Percentiles rank a stretch among this genome's conserved stretches.
phyloP scores from a whole-genome alignment of 805 yeast species.

The Metschnikowia sp. region DNA sequence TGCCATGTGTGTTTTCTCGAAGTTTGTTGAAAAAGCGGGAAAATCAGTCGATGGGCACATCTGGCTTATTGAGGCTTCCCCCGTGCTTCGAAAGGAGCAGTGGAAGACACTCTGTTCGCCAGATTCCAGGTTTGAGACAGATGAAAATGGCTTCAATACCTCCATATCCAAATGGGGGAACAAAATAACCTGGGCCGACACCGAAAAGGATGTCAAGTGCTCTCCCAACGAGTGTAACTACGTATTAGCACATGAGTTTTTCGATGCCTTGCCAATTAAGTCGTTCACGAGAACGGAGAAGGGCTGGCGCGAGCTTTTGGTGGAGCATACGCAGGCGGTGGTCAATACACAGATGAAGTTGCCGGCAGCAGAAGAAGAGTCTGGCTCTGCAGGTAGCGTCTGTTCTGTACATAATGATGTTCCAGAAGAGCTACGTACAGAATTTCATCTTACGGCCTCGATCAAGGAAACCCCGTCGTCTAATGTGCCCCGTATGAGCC shows the following conservation, averaged over 20 bases:
- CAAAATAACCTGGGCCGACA: slow-evolving; percentile 56
- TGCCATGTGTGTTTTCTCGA: slow-evolving; percentile 46
- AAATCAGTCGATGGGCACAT: slow-evolving; percentile 36
- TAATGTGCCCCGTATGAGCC: slow-evolving; percentile 47
- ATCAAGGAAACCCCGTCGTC: slow-evolving; percentile 64
- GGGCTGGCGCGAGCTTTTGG: slow-evolving; percentile 80
- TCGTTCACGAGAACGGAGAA: slow-evolving; percentile 56
- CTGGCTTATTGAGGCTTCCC: slow-evolving; percentile 69
- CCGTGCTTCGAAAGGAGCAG: slow-evolving; percentile 58
- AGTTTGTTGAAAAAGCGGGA: slow-evolving; percentile 27
- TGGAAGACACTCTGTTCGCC: slow-evolving; percentile 44
- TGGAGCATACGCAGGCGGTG: slow-evolving; percentile 49
- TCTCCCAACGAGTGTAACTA: slow-evolving; percentile 46
- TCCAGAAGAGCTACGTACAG: slow-evolving; percentile 18
- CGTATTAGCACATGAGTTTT: slow-evolving; percentile 80
- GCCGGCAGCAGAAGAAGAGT: slow-evolving; percentile 14
- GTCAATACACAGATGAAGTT: slow-evolving; percentile 31
- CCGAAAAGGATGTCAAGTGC: slow-evolving; percentile 44
- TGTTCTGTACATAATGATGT: slow-evolving; percentile 1
- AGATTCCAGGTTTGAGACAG: slow-evolving; percentile 14
- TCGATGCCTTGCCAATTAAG: slow-evolving; percentile 80
- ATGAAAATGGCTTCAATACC: slow-evolving; percentile 24
- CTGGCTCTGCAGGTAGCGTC: slow-evolving; percentile 8
- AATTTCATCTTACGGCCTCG: slow-evolving; percentile 55
- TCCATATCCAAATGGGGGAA: slow-evolving; percentile 52